Percentiles rank a stretch among this genome's conserved stretches.
These are phyloP conservation scores for Fraxinus xanthoxyloides DNA, from an alignment of 305 asterid species.

Conservation along the genomic window DNA sequence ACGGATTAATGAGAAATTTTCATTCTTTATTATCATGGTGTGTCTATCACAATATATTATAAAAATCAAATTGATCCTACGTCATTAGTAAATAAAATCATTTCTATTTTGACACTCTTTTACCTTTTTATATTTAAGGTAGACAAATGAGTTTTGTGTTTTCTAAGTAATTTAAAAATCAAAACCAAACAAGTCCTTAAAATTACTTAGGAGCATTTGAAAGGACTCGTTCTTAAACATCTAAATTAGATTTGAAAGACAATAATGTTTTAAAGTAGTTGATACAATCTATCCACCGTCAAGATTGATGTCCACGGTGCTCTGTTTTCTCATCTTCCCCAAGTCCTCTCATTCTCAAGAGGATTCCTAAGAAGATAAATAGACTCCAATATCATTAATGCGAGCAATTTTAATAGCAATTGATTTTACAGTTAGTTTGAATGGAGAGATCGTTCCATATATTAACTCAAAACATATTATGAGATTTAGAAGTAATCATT, in stretches of 20 bases:
- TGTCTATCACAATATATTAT: not conserved
- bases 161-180: too few species aligned
- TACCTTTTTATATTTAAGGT: too few species aligned
- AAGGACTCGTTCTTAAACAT: not conserved
- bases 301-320: not conserved
- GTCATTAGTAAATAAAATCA: not conserved
- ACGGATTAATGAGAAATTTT: too few species aligned
- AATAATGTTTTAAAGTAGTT: not conserved
- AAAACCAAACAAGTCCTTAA: not conserved
- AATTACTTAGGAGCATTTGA: not conserved
- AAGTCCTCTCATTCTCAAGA: not conserved
- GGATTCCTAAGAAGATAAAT: not conserved
- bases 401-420: not conserved
- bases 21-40: not conserved
- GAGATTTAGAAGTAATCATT: not conserved
- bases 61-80: not conserved
- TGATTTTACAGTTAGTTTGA: not conserved
- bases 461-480: not conserved
- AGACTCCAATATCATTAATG: not conserved
- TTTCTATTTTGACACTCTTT: not conserved
- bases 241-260: not conserved
- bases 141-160: not conserved
- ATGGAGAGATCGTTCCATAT: not conserved
- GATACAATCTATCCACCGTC: not conserved
- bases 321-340: not conserved